phyloP scores from a whole-genome alignment of 495 filamentous ascomycete genomes.

The Entonaema liquescens region DNA sequence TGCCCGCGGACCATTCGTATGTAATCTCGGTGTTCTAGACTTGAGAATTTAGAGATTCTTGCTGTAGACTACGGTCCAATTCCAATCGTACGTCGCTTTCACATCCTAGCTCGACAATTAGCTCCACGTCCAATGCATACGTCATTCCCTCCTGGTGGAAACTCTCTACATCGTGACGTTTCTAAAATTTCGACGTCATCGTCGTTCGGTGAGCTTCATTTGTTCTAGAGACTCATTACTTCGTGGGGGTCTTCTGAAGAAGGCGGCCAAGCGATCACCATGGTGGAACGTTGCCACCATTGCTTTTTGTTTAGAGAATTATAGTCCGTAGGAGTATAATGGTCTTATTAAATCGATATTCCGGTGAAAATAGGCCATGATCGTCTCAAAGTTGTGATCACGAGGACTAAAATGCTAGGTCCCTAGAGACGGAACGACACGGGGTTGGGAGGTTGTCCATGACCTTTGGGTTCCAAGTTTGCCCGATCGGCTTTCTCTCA shows the following conservation, averaged over 20 bases:
- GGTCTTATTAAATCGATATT: slow-evolving; percentile 25
- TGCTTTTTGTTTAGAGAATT: slow-evolving; percentile 5
- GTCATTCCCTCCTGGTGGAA: slow-evolving; percentile 17
- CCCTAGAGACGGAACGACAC: slow-evolving; percentile 11
- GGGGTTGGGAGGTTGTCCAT: slow-evolving; percentile 18
- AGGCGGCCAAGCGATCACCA: slow-evolving; percentile 12
- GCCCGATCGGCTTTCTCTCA: slow-evolving; percentile 30
- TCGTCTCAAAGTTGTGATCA: slow-evolving; percentile 26
- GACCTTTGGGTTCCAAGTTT: slow-evolving; percentile 29
- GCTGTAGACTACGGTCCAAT: not conserved
- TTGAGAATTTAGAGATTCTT: not conserved
- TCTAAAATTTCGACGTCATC: slow-evolving; percentile 21
- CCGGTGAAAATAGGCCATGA: slow-evolving; percentile 25
- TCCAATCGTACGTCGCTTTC: not conserved
- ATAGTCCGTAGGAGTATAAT: slow-evolving; percentile 7
- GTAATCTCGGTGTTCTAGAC: slow-evolving; percentile 24
- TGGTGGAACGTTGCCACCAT: slow-evolving; percentile 5
- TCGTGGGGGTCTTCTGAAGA: slow-evolving; percentile 24
- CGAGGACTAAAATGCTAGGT: slow-evolving; percentile 21
- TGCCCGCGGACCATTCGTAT: not conserved
- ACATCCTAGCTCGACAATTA: slow-evolving; percentile 10
- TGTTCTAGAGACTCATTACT: slow-evolving; percentile 10
- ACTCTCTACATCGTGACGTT: slow-evolving; percentile 10
- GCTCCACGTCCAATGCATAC: slow-evolving; percentile 25
- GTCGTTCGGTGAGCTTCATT: slow-evolving; percentile 34